These are phyloP conservation scores for Nakazawaea molendinolei DNA, from an alignment of 805 yeast species.

Conservation along the genomic window DNA sequence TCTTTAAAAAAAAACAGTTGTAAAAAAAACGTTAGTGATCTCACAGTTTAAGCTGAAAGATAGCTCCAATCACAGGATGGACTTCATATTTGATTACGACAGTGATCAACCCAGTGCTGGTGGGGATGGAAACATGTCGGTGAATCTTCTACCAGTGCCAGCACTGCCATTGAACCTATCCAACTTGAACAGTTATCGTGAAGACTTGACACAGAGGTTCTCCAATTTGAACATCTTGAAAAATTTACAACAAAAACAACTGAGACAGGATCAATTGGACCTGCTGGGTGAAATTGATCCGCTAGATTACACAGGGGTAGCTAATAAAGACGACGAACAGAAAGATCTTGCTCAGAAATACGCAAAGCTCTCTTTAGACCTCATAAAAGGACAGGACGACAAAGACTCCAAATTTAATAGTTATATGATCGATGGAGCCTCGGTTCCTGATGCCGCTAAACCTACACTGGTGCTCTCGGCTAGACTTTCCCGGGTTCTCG, in stretches of 20 bases:
- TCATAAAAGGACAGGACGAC: constrained; percentile 22
- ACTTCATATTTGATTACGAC: constrained; percentile 9
- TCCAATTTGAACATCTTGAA: constrained; percentile 27
- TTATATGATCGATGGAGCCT: not conserved
- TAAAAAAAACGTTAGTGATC: no score
- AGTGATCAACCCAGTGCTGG: not conserved
- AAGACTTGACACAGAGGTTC: constrained; percentile 30
- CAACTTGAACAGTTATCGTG: constrained; percentile 24
- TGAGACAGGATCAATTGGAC: constrained; percentile 6
- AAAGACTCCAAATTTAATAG: not conserved
- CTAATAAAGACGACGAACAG: constrained; percentile 8
- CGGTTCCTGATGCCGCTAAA: constrained; percentile 5
- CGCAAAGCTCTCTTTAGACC: constrained; percentile 38
- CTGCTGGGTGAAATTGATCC: constrained; percentile 10
- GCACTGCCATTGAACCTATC: constrained; percentile 34
- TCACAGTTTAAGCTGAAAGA: no score
- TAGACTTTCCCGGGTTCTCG: constrained; percentile 44
- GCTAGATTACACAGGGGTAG: constrained; percentile 7
- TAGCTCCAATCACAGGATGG: constrained; percentile 8
- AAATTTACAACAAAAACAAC: constrained; percentile 15
- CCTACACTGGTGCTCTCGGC: constrained; percentile 24
- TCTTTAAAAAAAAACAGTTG: no score
- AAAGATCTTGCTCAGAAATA: constrained; percentile 35
- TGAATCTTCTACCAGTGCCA: constrained; percentile 24
- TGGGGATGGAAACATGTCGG: not conserved